Conservation (phyloP, 306 rosid genomes). For the Pyrus bretschneideri region DNA sequence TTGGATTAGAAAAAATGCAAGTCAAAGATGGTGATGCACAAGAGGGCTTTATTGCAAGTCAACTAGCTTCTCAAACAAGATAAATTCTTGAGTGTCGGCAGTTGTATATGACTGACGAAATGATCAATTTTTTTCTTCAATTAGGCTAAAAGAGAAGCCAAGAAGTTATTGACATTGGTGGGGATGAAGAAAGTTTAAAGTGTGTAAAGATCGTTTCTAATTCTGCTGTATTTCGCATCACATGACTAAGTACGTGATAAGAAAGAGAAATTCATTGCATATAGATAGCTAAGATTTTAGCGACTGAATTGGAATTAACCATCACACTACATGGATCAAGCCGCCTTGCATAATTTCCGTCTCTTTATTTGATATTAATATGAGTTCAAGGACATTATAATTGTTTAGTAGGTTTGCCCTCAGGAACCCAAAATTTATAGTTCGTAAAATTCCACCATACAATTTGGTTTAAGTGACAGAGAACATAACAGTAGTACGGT, state of each 20-base stretch:
- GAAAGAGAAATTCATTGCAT: background rate
- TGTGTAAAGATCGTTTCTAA: too few species aligned
- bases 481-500: background rate
- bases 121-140: too few species aligned
- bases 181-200: too few species aligned
- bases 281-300: background rate
- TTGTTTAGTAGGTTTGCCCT: background rate
- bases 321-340: background rate
- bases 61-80: background rate
- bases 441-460: background rate
- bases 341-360: background rate
- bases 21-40: background rate
- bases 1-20: background rate
- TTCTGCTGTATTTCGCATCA: too few species aligned
- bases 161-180: too few species aligned
- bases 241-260: background rate
- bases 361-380: background rate
- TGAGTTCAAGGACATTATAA: background rate
- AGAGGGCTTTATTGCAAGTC: background rate
- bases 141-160: background rate
- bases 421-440: background rate
- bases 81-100: background rate
- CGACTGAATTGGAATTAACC: background rate
- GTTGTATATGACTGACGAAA: background rate
- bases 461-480: background rate